phyloP scores from a whole-genome alignment of 208 protist genomes.

The Acanthamoeba sp. region DNA sequence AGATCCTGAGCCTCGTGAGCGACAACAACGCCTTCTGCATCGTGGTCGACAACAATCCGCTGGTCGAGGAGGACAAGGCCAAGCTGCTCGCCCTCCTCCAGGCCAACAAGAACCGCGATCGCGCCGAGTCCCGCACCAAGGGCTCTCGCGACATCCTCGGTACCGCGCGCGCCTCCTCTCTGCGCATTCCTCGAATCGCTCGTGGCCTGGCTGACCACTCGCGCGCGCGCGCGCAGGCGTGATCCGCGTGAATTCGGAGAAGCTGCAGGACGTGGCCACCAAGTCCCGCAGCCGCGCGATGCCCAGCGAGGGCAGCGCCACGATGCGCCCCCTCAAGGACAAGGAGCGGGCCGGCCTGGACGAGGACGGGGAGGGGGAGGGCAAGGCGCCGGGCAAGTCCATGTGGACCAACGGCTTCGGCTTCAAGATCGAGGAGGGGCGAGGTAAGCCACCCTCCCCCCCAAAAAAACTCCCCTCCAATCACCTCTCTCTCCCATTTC shows the following conservation, averaged over 20 bases:
- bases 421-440: conserved; percentile 23
- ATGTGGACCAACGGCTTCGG: conserved; percentile 26
- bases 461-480: neutral
- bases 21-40: conserved; percentile 36
- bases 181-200: too few species aligned
- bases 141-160: conserved; percentile 23
- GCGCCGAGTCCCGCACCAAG: conserved; percentile 5
- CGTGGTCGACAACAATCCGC: neutral
- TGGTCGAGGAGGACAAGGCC: conserved; percentile 5
- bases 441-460: neutral
- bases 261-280: conserved; percentile 9
- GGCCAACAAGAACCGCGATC: conserved; percentile 30
- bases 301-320: neutral
- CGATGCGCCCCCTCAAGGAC: neutral
- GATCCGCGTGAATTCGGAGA: neutral
- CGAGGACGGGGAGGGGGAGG: neutral
- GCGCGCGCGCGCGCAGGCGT: neutral
- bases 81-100: conserved; percentile 10
- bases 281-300: conserved; percentile 9
- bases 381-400: neutral
- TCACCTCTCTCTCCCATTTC: too few species aligned
- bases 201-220: neutral
- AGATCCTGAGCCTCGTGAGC: conserved; percentile 26
- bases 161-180: neutral
- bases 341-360: neutral